Evolutionary conservation across 129 eudicot genomes (phyloP).

Genomic region (Artemisia annua): DNA sequence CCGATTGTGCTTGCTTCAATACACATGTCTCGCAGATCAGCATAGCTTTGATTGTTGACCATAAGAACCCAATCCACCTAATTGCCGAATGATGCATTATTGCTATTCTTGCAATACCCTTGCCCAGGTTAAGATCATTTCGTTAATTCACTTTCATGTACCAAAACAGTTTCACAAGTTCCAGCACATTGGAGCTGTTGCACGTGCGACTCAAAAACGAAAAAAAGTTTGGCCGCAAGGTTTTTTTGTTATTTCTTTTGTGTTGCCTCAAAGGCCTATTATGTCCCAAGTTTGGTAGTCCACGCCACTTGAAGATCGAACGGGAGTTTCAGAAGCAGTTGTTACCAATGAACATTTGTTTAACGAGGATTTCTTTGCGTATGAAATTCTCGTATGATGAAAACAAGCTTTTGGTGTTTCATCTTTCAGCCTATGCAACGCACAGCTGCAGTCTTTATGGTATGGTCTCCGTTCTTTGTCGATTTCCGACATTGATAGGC

Average conservation of each 20-base stretch:
- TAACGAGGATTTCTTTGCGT: slow-evolving; percentile 21
- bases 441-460: slow-evolving; percentile 6
- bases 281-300: background rate
- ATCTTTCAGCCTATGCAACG: background rate
- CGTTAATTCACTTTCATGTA: background rate
- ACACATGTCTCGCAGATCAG: too few species aligned
- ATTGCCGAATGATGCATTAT: background rate
- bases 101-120: background rate
- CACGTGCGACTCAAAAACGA: background rate
- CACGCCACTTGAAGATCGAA: slow-evolving; percentile 3
- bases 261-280: background rate
- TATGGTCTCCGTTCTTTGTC: slow-evolving; percentile 12
- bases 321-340: slow-evolving; percentile 23
- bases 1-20: background rate
- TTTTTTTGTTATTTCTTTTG: background rate
- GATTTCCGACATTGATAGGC: slow-evolving; percentile 10
- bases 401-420: slow-evolving; percentile 1
- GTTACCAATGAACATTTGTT: slow-evolving; percentile 13
- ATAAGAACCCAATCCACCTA: background rate
- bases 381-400: slow-evolving; percentile 28
- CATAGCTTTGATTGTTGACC: too few species aligned
- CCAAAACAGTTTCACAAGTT: background rate
- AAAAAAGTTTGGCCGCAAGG: background rate
- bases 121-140: background rate
- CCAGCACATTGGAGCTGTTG: background rate